These are phyloP conservation scores for Pichia membranifaciens DNA, from an alignment of 805 yeast genomes.

Conservation along the genomic window DNA sequence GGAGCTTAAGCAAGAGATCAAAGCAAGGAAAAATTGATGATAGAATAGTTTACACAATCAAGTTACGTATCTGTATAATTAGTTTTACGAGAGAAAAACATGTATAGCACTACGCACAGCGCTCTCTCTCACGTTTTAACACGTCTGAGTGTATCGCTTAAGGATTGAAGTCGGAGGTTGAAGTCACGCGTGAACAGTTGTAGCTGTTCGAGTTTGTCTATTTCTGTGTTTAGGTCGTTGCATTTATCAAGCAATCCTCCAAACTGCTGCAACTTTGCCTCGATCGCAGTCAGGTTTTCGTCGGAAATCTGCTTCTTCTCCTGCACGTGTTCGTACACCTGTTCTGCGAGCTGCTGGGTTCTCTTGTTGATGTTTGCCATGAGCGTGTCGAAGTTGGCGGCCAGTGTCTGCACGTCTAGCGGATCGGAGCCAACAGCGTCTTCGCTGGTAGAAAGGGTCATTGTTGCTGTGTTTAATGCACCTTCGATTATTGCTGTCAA, in stretches of 20 bases:
- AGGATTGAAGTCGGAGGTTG: conserved; percentile 17
- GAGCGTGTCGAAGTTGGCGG: conserved; percentile 51
- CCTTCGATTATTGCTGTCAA: too few species aligned
- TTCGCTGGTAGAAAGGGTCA: not conserved
- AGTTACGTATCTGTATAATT: too few species aligned
- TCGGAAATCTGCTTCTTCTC: conserved; percentile 23
- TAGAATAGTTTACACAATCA: not conserved
- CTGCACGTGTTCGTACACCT: conserved; percentile 24
- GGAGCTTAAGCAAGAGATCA: conserved; percentile 14
- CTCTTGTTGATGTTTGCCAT: conserved; percentile 53
- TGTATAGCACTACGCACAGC: not conserved
- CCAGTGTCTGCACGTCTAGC: not conserved
- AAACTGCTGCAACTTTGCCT: conserved; percentile 18
- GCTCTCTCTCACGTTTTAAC: conserved; percentile 14
- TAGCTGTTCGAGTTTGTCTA: conserved; percentile 31
- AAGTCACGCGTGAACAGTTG: conserved; percentile 29
- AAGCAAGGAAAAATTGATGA: not conserved
- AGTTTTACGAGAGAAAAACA: not conserved
- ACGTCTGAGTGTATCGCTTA: conserved; percentile 17
- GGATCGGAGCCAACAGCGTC: not conserved
- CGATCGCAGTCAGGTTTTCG: conserved; percentile 18
- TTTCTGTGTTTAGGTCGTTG: conserved; percentile 25
- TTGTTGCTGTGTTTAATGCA: too few species aligned
- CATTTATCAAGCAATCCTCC: conserved; percentile 21
- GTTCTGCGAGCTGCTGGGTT: conserved; percentile 35